Evolutionary conservation across 2,329 filamentous ascomycete species (phyloP).

Genomic region (Emmonsia crescens): DNA sequence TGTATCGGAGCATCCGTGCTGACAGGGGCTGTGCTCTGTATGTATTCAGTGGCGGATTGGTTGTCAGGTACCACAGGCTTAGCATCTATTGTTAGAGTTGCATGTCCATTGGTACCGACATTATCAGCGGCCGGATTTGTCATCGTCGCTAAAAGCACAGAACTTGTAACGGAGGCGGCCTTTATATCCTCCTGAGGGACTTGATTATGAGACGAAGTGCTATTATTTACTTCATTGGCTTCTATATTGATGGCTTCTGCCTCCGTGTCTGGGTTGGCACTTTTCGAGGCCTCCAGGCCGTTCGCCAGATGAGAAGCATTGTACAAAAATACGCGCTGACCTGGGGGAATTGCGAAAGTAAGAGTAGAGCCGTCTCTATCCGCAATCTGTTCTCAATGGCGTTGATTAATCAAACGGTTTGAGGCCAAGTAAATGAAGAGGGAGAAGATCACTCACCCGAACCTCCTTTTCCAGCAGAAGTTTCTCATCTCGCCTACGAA

Average conservation of each 20-base stretch:
- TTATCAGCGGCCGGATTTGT: background rate
- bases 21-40: too few species aligned
- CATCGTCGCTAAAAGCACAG: background rate
- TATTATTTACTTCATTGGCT: background rate
- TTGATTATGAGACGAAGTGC: background rate
- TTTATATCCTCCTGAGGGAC: background rate
- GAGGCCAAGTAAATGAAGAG: background rate
- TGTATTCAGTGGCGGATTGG: background rate
- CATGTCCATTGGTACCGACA: background rate
- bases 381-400: constrained; percentile 19
- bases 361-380: constrained; percentile 23
- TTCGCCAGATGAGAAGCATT: background rate
- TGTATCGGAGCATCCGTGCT: background rate
- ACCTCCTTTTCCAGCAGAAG: constrained; percentile 34
- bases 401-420: background rate
- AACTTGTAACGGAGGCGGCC: background rate
- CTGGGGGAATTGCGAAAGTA: constrained; percentile 31
- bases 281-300: background rate
- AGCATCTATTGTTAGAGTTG: too few species aligned
- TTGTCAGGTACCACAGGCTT: too few species aligned
- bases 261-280: background rate
- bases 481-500: constrained; percentile 15
- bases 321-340: constrained; percentile 25
- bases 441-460: constrained; percentile 21
- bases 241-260: background rate